Evolutionary conservation across 441 rosid species (phyloP).

Genomic region (Croton laevigatus): DNA sequence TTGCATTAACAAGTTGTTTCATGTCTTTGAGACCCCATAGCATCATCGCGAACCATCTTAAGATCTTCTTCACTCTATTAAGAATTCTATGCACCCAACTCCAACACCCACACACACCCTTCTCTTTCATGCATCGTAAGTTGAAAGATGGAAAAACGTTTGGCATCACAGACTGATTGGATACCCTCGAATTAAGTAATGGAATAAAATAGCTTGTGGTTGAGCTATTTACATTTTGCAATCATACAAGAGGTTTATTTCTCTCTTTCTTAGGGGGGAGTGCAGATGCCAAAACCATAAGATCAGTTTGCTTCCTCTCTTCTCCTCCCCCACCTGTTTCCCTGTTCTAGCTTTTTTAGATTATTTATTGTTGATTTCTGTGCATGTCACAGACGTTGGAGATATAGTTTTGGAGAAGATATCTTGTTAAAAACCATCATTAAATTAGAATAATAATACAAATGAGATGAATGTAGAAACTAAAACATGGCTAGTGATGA

Average conservation of each 20-base stretch:
- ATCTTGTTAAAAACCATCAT: background rate
- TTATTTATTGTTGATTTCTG: background rate
- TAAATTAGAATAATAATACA: background rate
- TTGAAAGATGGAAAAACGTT: background rate
- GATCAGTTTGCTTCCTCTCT: too few relatives aligned
- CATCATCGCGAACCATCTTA: background rate
- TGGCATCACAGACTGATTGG: background rate
- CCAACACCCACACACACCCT: too few relatives aligned
- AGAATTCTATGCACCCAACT: background rate
- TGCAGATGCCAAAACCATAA: background rate
- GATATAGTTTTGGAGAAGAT: background rate
- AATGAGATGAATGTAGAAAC: background rate
- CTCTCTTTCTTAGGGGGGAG: background rate
- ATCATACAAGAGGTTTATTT: background rate
- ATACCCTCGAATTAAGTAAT: background rate
- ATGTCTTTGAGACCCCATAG: background rate
- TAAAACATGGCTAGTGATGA: background rate
- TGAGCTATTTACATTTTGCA: background rate
- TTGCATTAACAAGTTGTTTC: background rate
- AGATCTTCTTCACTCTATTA: background rate
- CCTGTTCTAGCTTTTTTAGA: too few relatives aligned
- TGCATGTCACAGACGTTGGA: background rate
- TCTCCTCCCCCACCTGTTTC: too few relatives aligned
- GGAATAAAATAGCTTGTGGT: background rate
- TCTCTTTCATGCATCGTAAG: background rate